phyloP scores from a whole-genome alignment of 805 yeast genomes.

The Alloascoidea africana region DNA sequence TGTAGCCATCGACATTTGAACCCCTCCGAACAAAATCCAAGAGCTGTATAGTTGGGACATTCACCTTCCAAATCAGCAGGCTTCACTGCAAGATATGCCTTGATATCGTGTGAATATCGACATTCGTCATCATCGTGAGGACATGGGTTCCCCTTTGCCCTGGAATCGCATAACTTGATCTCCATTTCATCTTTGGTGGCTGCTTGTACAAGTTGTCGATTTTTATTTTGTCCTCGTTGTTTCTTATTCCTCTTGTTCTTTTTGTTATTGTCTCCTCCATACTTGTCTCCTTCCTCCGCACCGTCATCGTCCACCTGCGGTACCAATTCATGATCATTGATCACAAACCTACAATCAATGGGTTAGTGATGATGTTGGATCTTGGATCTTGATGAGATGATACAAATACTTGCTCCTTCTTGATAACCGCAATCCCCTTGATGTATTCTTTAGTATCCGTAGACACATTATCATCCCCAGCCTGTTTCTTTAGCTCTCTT shows the following conservation, averaged over 20 bases:
- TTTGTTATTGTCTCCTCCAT: constrained; percentile 8
- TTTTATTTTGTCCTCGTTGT: constrained; percentile 71
- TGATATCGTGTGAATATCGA: constrained; percentile 62
- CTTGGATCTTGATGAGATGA: too few species aligned
- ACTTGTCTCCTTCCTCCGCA: constrained; percentile 27
- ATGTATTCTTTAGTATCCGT: too few species aligned
- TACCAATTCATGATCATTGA: too few species aligned
- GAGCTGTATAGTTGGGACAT: constrained; percentile 72
- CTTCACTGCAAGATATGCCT: constrained; percentile 46
- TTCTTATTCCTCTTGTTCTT: constrained; percentile 27
- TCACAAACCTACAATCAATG: too few species aligned
- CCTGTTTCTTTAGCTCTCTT: too few species aligned
- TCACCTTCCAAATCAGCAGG: constrained; percentile 56
- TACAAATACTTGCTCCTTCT: constrained; percentile 46
- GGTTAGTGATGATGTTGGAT: too few species aligned
- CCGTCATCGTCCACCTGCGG: constrained; percentile 21
- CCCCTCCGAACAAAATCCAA: constrained; percentile 90
- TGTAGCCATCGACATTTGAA: constrained; percentile 83
- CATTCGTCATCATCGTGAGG: constrained; percentile 58
- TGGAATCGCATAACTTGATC: constrained; percentile 49
- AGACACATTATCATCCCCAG: too few species aligned
- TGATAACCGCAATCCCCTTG: constrained; percentile 65
- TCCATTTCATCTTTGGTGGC: constrained; percentile 37
- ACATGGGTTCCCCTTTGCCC: constrained; percentile 28
- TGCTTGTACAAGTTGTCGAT: constrained; percentile 55